Conservation (phyloP, 2,329 filamentous ascomycete genomes). For the Leptographium lundbergii region DNA sequence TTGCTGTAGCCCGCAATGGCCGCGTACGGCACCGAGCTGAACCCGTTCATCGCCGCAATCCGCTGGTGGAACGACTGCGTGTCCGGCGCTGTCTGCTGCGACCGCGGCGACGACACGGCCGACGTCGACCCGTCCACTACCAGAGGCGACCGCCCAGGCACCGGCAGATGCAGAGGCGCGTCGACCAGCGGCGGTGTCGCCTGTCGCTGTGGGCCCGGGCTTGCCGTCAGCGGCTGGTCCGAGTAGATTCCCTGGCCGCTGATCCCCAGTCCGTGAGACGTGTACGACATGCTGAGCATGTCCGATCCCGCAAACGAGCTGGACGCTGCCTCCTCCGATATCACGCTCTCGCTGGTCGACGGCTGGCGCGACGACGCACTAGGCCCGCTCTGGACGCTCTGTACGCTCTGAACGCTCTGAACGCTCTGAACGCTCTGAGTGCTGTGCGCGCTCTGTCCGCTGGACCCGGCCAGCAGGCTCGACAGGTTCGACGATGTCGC, state of each 20-base stretch:
- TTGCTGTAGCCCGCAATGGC: conserved; percentile 15
- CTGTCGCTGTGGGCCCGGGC: background rate
- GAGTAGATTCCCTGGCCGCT: conserved; percentile 5
- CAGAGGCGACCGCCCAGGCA: conserved; percentile 29
- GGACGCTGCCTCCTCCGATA: conserved; percentile 14
- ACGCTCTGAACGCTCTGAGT: too few species aligned
- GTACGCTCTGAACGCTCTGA: too few species aligned
- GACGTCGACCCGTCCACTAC: conserved; percentile 36
- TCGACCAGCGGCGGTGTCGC: conserved; percentile 10
- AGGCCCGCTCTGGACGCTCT: background rate
- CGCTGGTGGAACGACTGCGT: conserved; percentile 20
- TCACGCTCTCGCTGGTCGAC: conserved; percentile 15
- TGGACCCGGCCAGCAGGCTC: background rate
- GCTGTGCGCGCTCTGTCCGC: background rate
- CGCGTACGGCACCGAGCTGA: conserved; percentile 14
- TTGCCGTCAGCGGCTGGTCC: background rate
- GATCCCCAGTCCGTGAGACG: conserved; percentile 18
- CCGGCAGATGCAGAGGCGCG: conserved; percentile 15
- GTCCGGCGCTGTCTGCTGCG: background rate
- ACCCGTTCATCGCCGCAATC: conserved; percentile 15
- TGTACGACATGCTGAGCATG: conserved; percentile 18
- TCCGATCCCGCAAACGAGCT: conserved; percentile 16
- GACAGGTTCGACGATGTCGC: conserved; percentile 4
- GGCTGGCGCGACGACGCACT: conserved; percentile 16
- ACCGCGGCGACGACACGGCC: conserved; percentile 2